phyloP scores from a whole-genome alignment of 2,329 filamentous ascomycete species.

The Penicillium brasilianum region DNA sequence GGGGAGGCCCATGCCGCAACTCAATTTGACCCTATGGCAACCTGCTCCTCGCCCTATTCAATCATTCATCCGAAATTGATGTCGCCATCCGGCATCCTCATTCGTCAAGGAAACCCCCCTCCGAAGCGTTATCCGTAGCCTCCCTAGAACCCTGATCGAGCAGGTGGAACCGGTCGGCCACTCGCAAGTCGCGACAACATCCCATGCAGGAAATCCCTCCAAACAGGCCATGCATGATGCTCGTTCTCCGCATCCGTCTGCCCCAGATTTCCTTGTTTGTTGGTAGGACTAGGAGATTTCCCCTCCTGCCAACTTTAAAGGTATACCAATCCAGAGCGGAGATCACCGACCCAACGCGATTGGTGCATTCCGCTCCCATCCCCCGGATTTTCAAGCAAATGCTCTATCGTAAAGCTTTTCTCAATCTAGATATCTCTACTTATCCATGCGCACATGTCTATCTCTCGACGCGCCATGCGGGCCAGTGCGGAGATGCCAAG shows the following conservation, averaged over 20 bases:
- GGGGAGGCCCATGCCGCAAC: constrained; percentile 9
- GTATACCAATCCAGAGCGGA: constrained; percentile 14
- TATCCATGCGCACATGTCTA: neutral
- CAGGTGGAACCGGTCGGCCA: constrained; percentile 15
- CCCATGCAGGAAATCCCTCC: neutral
- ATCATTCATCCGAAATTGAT: neutral
- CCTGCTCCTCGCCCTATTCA: neutral
- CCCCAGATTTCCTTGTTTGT: constrained; percentile 2
- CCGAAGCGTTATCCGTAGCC: neutral
- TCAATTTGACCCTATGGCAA: constrained; percentile 1
- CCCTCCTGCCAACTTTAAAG: neutral
- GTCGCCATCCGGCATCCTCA: neutral
- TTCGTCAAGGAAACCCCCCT: neutral
- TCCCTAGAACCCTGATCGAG: constrained; percentile 12
- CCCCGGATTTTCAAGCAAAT: constrained; percentile 20
- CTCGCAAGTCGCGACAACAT: neutral
- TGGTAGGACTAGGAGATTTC: neutral
- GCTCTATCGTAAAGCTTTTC: neutral
- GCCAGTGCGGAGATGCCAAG: constrained; percentile 7
- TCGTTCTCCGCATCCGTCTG: neutral
- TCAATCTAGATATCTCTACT: neutral
- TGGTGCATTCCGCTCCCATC: constrained; percentile 16
- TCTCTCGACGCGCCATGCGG: neutral
- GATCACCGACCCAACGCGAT: constrained; percentile 22
- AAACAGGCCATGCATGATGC: neutral